Conservation (phyloP, 169 alveolate genomes). For the Besnoitia besnoiti region DNA sequence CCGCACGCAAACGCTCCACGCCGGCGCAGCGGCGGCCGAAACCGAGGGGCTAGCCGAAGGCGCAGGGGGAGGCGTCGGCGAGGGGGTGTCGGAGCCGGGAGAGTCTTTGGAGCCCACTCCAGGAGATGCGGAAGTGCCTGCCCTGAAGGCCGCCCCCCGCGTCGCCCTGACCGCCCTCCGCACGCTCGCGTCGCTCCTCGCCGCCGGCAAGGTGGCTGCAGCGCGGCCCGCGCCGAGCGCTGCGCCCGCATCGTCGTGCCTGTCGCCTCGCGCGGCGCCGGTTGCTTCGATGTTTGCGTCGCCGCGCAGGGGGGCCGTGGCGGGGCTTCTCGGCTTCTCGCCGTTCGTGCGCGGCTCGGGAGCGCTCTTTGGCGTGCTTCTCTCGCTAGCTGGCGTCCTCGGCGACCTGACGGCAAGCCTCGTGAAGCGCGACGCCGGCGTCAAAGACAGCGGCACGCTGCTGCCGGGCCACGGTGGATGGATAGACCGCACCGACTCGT, state of each 20-base stretch:
- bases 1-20: neutral
- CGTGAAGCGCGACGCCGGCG: constrained; percentile 43
- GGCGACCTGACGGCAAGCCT: constrained; percentile 36
- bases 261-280: neutral
- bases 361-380: neutral
- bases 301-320: neutral
- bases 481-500: constrained; percentile 44
- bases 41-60: too few species aligned
- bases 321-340: neutral
- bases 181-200: neutral
- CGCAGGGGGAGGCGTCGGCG: neutral
- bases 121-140: too few species aligned
- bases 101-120: too few species aligned
- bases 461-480: constrained; percentile 58
- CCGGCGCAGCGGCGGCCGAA: neutral
- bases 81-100: too few species aligned
- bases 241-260: neutral
- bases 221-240: too few species aligned
- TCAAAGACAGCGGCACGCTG: constrained; percentile 43
- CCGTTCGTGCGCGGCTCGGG: neutral
- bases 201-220: neutral
- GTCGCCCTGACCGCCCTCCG: too few species aligned
- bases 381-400: constrained; percentile 14
- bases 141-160: too few species aligned
- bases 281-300: neutral